Conservation (phyloP, 164 flowering plant genomes). For the Macadamia tetraphylla region DNA sequence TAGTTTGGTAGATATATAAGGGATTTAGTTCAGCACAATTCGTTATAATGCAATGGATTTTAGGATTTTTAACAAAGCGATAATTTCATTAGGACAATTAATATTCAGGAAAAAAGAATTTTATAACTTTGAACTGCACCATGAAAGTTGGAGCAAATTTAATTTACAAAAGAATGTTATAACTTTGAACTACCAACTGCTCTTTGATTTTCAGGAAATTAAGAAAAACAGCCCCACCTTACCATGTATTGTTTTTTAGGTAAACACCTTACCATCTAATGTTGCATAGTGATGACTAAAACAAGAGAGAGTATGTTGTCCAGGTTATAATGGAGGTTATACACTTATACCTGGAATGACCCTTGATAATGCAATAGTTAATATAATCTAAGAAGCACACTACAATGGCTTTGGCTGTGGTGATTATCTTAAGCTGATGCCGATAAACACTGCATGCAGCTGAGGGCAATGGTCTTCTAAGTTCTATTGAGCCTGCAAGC, state of each 20-base stretch:
- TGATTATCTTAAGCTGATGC: conserved; percentile 89
- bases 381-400: conserved; percentile 97
- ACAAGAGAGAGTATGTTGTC: conserved; percentile 91
- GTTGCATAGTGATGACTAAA: conserved; percentile 83
- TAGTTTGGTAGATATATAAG: too few relatives aligned
- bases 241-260: conserved; percentile 38
- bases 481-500: conserved; percentile 90
- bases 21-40: too few relatives aligned
- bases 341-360: conserved; percentile 74
- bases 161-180: not conserved
- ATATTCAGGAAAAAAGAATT: not conserved
- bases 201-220: conserved; percentile 52
- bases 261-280: conserved; percentile 5
- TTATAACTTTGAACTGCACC: not conserved
- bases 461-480: conserved; percentile 87
- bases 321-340: conserved; percentile 93
- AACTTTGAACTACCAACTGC: not conserved
- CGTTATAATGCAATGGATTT: not conserved
- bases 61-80: not conserved
- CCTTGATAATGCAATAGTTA: conserved; percentile 74
- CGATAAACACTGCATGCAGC: conserved; percentile 87
- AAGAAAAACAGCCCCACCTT: conserved; percentile 80
- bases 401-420: conserved; percentile 74
- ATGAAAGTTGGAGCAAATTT: not conserved
- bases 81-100: not conserved